Percentiles rank a stretch among this genome's conserved stretches.
Conservation (phyloP, 495 filamentous ascomycete species). For the Filosporella fistucella region DNA sequence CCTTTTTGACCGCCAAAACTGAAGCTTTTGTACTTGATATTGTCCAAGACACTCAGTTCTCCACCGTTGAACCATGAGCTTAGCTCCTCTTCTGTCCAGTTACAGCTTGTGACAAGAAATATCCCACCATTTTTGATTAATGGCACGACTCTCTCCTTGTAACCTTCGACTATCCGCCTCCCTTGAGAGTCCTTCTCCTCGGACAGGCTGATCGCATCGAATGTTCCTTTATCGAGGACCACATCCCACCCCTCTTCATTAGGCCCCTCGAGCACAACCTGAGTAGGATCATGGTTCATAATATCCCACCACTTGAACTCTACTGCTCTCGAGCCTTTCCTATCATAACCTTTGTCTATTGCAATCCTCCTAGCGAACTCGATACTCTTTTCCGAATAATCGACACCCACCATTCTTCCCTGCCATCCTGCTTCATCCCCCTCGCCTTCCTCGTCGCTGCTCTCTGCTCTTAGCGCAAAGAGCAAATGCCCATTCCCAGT, state of each 20-base stretch:
- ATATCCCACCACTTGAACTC: conserved; percentile 77
- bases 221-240: conserved; percentile 93
- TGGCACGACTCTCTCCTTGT: conserved; percentile 57
- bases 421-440: conserved; percentile 31
- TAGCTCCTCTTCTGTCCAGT: conserved; percentile 94
- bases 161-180: conserved; percentile 63
- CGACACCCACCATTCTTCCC: conserved; percentile 75
- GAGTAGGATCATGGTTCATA: conserved; percentile 39
- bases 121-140: conserved; percentile 67
- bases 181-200: conserved; percentile 51
- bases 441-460: conserved; percentile 24
- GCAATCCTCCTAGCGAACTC: conserved; percentile 57
- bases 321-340: too few relatives aligned
- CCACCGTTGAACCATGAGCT: conserved; percentile 62
- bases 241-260: conserved; percentile 64
- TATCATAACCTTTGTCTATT: conserved; percentile 24
- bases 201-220: conserved; percentile 82
- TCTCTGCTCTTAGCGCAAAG: conserved; percentile 61
- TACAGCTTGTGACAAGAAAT: conserved; percentile 88
- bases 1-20: conserved; percentile 84
- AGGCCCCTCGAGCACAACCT: conserved; percentile 32
- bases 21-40: conserved; percentile 77
- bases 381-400: conserved; percentile 75
- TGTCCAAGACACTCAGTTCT: conserved; percentile 51
- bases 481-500: conserved; percentile 91